phyloP scores from a whole-genome alignment of 768 basidiomycete genomes.

The Exsudoporus frostii region DNA sequence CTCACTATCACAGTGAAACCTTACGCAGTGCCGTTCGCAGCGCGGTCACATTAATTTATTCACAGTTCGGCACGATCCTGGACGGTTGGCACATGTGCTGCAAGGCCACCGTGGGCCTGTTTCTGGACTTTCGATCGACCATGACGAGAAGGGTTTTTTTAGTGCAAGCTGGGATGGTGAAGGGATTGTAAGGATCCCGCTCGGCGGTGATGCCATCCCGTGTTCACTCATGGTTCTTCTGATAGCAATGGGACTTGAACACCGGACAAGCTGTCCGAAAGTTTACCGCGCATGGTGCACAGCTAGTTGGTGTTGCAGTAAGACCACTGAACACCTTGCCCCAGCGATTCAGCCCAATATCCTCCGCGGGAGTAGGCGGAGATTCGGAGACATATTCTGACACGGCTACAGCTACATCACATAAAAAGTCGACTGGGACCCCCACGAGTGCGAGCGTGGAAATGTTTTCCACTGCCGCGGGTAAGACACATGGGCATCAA shows the following conservation, averaged over 20 bases:
- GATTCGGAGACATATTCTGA: constrained; percentile 19
- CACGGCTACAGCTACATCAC: constrained; percentile 2
- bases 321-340: constrained; percentile 54
- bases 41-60: constrained; percentile 90
- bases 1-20: constrained; percentile 16
- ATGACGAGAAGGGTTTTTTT: constrained; percentile 81
- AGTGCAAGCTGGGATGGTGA: constrained; percentile 96
- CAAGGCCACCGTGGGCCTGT: constrained; percentile 78
- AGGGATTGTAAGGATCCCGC: constrained; percentile 58
- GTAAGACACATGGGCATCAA: constrained; percentile 15
- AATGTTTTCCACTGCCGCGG: constrained; percentile 14
- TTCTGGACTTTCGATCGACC: constrained; percentile 76
- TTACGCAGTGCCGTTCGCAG: constrained; percentile 39
- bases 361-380: constrained; percentile 25
- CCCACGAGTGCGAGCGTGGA: constrained; percentile 24
- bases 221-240: constrained; percentile 6
- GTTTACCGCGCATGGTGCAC: constrained; percentile 80
- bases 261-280: constrained; percentile 75
- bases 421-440: constrained; percentile 12
- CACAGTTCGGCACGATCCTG: constrained; percentile 90
- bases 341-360: constrained; percentile 26
- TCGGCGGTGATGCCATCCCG: neutral
- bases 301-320: constrained; percentile 77
- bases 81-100: constrained; percentile 61
- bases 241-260: constrained; percentile 97